phyloP scores from a whole-genome alignment of 148 eudicot species.

The Diospyros kaki region DNA sequence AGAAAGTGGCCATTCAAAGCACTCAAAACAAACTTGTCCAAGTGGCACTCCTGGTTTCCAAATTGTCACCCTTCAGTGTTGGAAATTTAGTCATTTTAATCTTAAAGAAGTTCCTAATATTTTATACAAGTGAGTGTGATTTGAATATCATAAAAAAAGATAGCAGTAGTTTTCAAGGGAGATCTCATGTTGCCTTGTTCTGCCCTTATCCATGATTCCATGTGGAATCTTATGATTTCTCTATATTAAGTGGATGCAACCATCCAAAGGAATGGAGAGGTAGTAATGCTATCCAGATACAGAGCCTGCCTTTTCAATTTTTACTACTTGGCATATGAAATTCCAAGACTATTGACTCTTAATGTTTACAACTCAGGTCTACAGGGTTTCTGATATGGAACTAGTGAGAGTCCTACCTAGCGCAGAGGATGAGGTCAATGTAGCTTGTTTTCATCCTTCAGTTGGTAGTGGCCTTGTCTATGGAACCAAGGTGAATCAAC shows the following conservation, averaged over 20 bases:
- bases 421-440: slow-evolving; percentile 99
- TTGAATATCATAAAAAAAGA: not conserved
- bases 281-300: not conserved
- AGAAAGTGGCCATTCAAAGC: not conserved
- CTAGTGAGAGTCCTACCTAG: slow-evolving; percentile 97
- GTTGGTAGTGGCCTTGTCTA: slow-evolving; percentile 92
- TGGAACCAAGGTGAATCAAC: slow-evolving; percentile 79
- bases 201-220: not conserved
- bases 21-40: not conserved
- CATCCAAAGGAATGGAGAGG: not conserved
- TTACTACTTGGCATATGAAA: not conserved
- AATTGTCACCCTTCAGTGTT: not conserved
- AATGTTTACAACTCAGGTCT: slow-evolving; percentile 50
- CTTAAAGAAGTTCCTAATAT: not conserved
- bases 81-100: not conserved
- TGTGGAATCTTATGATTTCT: not conserved
- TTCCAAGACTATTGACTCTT: not conserved
- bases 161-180: not conserved
- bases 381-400: slow-evolving; percentile 97
- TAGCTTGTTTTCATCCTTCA: slow-evolving; percentile 97
- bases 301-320: not conserved
- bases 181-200: not conserved
- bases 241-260: not conserved
- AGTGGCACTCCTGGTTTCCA: not conserved
- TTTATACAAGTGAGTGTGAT: too few relatives aligned